Evolutionary conservation across 768 basidiomycete species (phyloP).

Genomic region (Phylloporus rhodoxanthus): DNA sequence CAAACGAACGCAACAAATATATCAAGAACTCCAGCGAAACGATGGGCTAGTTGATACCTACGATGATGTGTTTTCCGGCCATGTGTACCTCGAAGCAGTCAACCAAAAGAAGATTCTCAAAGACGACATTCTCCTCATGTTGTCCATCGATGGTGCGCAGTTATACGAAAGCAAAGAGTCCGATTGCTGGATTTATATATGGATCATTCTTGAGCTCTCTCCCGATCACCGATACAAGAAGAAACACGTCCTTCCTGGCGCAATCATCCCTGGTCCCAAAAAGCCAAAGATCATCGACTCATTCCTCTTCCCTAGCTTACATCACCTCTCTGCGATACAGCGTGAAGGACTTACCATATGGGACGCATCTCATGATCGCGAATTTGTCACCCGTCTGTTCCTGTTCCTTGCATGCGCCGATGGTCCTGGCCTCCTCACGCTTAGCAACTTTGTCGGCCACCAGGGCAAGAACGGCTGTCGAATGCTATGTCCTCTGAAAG

Average conservation of each 20-base stretch:
- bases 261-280: constrained; percentile 26
- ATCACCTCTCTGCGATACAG: constrained; percentile 15
- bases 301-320: constrained; percentile 14
- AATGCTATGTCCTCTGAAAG: constrained; percentile 26
- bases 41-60: neutral
- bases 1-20: neutral
- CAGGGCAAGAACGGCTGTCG: constrained; percentile 23
- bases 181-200: neutral
- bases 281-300: constrained; percentile 31
- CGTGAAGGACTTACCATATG: constrained; percentile 18
- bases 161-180: neutral
- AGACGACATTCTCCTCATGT: neutral
- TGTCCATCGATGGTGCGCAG: neutral
- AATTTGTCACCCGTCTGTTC: constrained; percentile 11
- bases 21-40: neutral
- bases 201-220: neutral
- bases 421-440: constrained; percentile 24
- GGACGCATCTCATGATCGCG: constrained; percentile 6
- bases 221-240: neutral
- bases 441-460: constrained; percentile 35
- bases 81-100: neutral
- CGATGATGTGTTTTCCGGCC: neutral
- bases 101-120: neutral
- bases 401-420: constrained; percentile 28
- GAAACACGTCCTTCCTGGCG: neutral